Conservation (phyloP, 805 yeast species). For the Yamadazyma sp. region DNA sequence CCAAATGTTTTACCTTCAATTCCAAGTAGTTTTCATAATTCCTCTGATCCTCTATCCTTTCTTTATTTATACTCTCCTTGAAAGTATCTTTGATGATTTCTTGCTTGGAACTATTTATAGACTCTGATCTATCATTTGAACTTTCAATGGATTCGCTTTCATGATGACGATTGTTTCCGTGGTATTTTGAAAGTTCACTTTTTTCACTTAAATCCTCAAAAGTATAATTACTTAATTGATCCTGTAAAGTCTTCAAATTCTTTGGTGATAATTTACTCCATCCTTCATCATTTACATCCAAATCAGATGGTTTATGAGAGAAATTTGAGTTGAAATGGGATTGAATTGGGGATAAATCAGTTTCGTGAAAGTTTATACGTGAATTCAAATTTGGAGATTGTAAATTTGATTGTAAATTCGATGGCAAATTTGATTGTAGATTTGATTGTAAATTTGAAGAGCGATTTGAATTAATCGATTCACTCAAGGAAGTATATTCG, state of each 20-base stretch:
- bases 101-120: no score
- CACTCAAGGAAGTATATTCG: conserved; percentile 15
- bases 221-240: conserved; percentile 25
- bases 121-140: no score
- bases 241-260: conserved; percentile 3
- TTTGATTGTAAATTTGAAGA: not conserved
- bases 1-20: conserved; percentile 10
- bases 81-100: not conserved
- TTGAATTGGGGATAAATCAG: not conserved
- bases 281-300: no score
- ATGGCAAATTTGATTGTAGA: not conserved
- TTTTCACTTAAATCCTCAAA: conserved; percentile 22
- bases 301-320: not conserved
- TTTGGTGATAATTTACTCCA: not conserved
- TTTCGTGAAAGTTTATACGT: not conserved
- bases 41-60: conserved; percentile 8
- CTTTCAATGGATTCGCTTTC: not conserved
- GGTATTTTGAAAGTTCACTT: not conserved
- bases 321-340: conserved; percentile 1
- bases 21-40: conserved; percentile 6
- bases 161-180: not conserved
- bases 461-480: not conserved
- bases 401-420: not conserved
- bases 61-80: conserved; percentile 1
- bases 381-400: not conserved